phyloP scores from a whole-genome alignment of 352 stramenopile species.

The Phytopythium chamaehyphon region DNA sequence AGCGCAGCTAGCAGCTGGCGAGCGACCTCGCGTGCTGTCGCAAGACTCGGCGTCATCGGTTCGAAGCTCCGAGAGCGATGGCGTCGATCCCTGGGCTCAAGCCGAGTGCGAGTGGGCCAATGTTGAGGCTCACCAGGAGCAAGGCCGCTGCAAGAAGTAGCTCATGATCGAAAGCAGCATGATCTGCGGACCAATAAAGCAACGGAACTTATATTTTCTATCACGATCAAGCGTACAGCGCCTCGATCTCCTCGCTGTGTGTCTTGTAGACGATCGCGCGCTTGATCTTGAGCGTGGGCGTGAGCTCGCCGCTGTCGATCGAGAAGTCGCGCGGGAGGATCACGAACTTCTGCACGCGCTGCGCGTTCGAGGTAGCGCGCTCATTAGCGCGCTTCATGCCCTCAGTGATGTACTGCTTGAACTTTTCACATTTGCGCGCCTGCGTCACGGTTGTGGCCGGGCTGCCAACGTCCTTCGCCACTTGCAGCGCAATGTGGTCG shows the following conservation, averaged over 20 bases:
- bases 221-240: constrained; percentile 51
- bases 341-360: constrained; percentile 73
- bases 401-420: constrained; percentile 59
- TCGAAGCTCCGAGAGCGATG: constrained; percentile 18
- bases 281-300: constrained; percentile 93
- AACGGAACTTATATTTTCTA: background rate
- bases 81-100: constrained; percentile 56
- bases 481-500: constrained; percentile 45
- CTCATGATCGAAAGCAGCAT: background rate
- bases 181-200: background rate
- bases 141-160: background rate
- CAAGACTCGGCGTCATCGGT: constrained; percentile 33
- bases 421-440: constrained; percentile 44
- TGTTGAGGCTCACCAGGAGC: constrained; percentile 55
- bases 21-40: constrained; percentile 23
- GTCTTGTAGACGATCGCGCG: constrained; percentile 80
- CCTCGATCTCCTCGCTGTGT: constrained; percentile 82
- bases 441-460: constrained; percentile 59
- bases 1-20: constrained; percentile 8
- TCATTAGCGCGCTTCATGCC: constrained; percentile 55
- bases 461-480: constrained; percentile 37
- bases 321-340: constrained; percentile 74
- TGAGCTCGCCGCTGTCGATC: constrained; percentile 83
- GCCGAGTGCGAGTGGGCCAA: constrained; percentile 68
- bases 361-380: constrained; percentile 35